A percentile compares a stretch with the other conserved stretches of the same genome.
Evolutionary conservation across 2,329 filamentous ascomycete genomes (phyloP).

Genomic region (Didymella keratinophila): DNA sequence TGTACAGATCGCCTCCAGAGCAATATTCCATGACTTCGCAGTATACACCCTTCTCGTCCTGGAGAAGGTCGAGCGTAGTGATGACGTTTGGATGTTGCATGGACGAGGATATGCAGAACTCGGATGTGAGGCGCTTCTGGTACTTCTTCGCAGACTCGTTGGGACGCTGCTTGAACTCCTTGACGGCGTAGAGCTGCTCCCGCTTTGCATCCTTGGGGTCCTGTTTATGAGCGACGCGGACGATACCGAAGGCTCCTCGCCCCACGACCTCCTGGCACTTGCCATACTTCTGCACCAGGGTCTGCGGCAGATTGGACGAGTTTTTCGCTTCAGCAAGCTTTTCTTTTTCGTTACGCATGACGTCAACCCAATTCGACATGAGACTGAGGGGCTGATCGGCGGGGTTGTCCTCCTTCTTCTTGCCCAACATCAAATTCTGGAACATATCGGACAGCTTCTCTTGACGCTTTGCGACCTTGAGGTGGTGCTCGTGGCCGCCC

Average conservation of each 20-base stretch:
- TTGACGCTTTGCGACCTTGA: conserved; percentile 89
- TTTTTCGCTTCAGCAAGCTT: conserved; percentile 77
- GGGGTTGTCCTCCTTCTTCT: conserved; percentile 75
- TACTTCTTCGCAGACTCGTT: conserved; percentile 98
- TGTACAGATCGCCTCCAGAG: conserved; percentile 94
- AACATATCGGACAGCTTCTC: conserved; percentile 95
- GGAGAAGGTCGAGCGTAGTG: conserved; percentile 91
- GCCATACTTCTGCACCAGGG: conserved; percentile 94
- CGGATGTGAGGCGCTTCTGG: conserved; percentile 93
- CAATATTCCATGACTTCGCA: conserved; percentile 99
- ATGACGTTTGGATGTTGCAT: conserved; percentile 98
- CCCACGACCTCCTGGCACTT: conserved; percentile 98
- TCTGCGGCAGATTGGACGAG: conserved; percentile 75
- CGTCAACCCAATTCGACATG: conserved; percentile 95
- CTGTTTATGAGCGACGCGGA: conserved; percentile 96
- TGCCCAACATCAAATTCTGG: conserved; percentile 80
- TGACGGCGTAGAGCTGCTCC: conserved; percentile 95
- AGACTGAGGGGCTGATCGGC: conserved; percentile 85
- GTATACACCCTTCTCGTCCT: conserved; percentile 96
- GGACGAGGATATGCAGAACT: conserved; percentile 98
- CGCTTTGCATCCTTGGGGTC: conserved; percentile 76
- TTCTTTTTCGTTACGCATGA: conserved; percentile 87
- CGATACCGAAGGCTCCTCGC: conserved; percentile 94
- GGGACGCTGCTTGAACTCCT: conserved; percentile 93
- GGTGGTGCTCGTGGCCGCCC: conserved; percentile 83